phyloP scores from a whole-genome alignment of 768 basidiomycete genomes.

The Dictyophora rubrovolvata region DNA sequence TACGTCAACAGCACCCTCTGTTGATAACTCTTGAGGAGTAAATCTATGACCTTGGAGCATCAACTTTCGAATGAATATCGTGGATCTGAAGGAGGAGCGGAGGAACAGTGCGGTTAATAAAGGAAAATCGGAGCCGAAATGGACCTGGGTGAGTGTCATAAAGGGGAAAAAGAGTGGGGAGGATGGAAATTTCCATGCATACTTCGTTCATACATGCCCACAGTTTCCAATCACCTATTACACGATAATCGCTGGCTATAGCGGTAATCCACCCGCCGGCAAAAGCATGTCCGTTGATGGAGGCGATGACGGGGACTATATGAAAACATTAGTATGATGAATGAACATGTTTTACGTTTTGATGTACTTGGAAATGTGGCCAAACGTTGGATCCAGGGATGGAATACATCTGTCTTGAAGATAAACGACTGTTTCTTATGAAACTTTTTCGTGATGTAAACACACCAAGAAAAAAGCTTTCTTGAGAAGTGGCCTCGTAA shows the following conservation, averaged over 20 bases:
- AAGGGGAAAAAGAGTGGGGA: not conserved
- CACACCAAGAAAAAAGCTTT: not conserved
- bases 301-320: constrained; percentile 13
- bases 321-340: not conserved
- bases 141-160: constrained; percentile 15
- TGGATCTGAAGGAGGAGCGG: constrained; percentile 19
- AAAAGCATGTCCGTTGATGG: constrained; percentile 28
- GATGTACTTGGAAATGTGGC: not conserved
- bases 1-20: constrained; percentile 24
- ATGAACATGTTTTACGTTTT: not conserved
- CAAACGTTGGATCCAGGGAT: not conserved
- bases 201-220: constrained; percentile 35
- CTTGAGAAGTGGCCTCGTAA: constrained; percentile 10
- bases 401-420: not conserved
- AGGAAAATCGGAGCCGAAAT: constrained; percentile 31
- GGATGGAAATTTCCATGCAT: not conserved
- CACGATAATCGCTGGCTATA: constrained; percentile 28
- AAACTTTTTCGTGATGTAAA: not conserved
- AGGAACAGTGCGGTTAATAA: constrained; percentile 24
- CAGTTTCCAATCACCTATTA: constrained; percentile 16
- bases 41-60: constrained; percentile 26
- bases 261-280: constrained; percentile 33
- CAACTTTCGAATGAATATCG: constrained; percentile 23
- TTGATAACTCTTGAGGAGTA: constrained; percentile 25
- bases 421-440: no score